Evolutionary conservation across 805 yeast genomes (phyloP).

Genomic region (Yamadazyma tumulicola): DNA sequence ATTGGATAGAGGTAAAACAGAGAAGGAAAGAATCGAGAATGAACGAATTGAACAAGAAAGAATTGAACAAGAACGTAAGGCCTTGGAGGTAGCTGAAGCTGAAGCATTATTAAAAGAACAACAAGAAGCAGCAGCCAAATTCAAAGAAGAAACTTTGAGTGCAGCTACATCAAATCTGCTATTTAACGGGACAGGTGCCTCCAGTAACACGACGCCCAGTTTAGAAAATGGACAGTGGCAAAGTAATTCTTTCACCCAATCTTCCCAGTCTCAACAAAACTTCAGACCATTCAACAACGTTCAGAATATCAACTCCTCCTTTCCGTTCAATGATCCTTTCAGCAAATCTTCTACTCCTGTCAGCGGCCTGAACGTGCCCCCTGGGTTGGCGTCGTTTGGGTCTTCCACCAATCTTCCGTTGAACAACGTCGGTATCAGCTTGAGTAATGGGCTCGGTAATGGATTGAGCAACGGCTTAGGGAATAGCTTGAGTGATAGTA

Average conservation of each 20-base stretch:
- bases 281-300: constrained; percentile 5
- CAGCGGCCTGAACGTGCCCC: not conserved
- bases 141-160: not conserved
- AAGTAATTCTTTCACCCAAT: not conserved
- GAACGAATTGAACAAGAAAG: constrained; percentile 12
- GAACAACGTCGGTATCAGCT: not conserved
- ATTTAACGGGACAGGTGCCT: constrained; percentile 1
- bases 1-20: constrained; percentile 8
- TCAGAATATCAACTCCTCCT: constrained; percentile 1
- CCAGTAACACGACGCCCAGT: constrained; percentile 3
- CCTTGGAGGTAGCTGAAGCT: constrained; percentile 5
- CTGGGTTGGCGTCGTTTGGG: constrained; percentile 3
- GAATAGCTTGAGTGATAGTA: not conserved
- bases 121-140: constrained; percentile 5
- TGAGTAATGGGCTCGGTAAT: not conserved
- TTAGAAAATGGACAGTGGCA: constrained; percentile 8
- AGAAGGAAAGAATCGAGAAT: constrained; percentile 7
- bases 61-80: constrained; percentile 10
- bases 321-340: constrained; percentile 8
- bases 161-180: not conserved
- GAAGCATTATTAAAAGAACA: constrained; percentile 8
- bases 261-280: not conserved
- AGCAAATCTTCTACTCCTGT: not conserved
- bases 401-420: constrained; percentile 4
- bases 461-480: not conserved